Conservation (phyloP, 176 grass and related monocot genomes). For the Alopecurus myosuroides region DNA sequence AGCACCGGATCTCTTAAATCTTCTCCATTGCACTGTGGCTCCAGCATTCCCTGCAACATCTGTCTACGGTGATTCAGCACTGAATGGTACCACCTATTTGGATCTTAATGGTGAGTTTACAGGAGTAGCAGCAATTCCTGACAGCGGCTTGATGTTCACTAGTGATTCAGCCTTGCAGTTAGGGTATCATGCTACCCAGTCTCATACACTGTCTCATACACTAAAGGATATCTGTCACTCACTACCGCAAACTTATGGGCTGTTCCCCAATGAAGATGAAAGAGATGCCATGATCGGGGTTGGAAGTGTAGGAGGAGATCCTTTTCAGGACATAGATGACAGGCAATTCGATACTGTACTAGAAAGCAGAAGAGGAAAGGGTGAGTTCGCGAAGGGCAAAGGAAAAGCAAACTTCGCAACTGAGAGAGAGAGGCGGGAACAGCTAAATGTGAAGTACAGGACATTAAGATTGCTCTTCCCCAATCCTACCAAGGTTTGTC, state of each 20-base stretch:
- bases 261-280: conserved; percentile 63
- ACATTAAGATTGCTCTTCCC: conserved; percentile 64
- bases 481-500: conserved; percentile 78
- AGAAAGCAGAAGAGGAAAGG: conserved; percentile 45
- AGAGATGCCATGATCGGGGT: conserved; percentile 46
- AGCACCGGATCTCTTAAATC: conserved; percentile 63
- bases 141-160: conserved; percentile 41
- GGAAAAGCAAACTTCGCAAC: conserved; percentile 79
- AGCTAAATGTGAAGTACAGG: conserved; percentile 85
- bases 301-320: conserved; percentile 35
- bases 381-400: conserved; percentile 42
- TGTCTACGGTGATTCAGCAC: conserved; percentile 14
- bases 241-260: conserved; percentile 58
- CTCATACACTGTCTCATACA: conserved; percentile 47
- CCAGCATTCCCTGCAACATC: conserved; percentile 24
- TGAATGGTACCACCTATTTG: conserved; percentile 40
- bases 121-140: conserved; percentile 36
- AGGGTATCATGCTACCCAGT: conserved; percentile 41
- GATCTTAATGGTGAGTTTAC: conserved; percentile 52
- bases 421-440: conserved; percentile 84
- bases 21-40: conserved; percentile 39
- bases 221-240: conserved; percentile 58
- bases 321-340: conserved; percentile 68
- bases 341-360: conserved; percentile 41
- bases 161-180: conserved; percentile 39